These are phyloP conservation scores for Vitis rupestris DNA, from an alignment of 164 flowering plant species.

Conservation along the genomic window DNA sequence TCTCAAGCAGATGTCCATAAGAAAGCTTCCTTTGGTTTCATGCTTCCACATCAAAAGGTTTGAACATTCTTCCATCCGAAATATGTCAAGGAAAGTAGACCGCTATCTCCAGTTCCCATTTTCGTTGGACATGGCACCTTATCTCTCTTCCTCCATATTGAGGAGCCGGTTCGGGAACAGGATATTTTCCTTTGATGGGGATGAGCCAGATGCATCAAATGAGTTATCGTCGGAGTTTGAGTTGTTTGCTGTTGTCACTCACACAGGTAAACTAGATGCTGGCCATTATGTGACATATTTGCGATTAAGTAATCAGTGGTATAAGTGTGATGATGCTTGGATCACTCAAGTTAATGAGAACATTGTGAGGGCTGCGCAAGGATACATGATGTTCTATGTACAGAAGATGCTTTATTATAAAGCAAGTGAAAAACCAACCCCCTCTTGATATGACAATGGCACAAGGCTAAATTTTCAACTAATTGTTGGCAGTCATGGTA, in stretches of 20 bases:
- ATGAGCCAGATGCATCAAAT: constrained; percentile 45
- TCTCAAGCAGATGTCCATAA: constrained; percentile 86
- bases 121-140: constrained; percentile 84
- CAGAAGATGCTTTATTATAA: constrained; percentile 66
- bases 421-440: constrained; percentile 53
- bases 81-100: constrained; percentile 83
- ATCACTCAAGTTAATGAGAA: constrained; percentile 68
- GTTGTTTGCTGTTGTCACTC: constrained; percentile 88
- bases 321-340: constrained; percentile 96
- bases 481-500: constrained; percentile 6
- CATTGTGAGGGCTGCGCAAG: constrained; percentile 75
- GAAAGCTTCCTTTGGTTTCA: constrained; percentile 82
- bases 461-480: constrained; percentile 5
- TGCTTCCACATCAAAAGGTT: constrained; percentile 94
- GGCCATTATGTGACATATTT: constrained; percentile 87
- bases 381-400: constrained; percentile 88
- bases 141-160: constrained; percentile 82
- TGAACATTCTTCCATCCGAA: constrained; percentile 75
- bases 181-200: constrained; percentile 63
- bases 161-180: constrained; percentile 78
- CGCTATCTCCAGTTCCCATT: constrained; percentile 85
- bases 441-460: constrained; percentile 16
- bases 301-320: constrained; percentile 75
- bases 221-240: constrained; percentile 77
- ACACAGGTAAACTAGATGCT: constrained; percentile 76